phyloP scores from a whole-genome alignment of 164 flowering plant species.

The Cinnamomum micranthum region DNA sequence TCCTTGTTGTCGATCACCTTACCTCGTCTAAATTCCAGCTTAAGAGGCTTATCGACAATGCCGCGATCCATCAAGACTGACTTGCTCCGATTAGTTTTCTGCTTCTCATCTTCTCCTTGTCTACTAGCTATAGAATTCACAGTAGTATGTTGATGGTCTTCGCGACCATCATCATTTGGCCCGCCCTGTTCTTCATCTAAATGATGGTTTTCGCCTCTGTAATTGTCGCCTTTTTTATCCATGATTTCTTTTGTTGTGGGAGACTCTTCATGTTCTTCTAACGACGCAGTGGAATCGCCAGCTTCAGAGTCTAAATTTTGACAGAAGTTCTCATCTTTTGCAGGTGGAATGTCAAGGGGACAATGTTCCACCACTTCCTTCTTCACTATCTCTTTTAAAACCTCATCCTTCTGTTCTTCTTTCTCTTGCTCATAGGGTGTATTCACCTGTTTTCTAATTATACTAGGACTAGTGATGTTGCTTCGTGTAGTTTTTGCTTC shows the following conservation, averaged over 20 bases:
- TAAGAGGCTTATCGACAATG: too few species aligned
- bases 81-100: too few species aligned
- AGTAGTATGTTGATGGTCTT: too few species aligned
- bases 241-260: slow-evolving; percentile 1
- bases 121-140: too few species aligned
- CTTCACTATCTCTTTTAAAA: slow-evolving; percentile 13
- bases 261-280: not conserved
- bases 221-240: not conserved
- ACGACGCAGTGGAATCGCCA: slow-evolving; percentile 10
- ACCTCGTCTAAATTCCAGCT: too few species aligned
- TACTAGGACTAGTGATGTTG: slow-evolving; percentile 6
- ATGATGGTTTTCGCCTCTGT: not conserved
- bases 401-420: slow-evolving; percentile 14
- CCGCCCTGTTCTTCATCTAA: not conserved
- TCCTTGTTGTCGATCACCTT: not conserved
- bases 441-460: not conserved
- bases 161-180: slow-evolving; percentile 6
- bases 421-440: slow-evolving; percentile 13
- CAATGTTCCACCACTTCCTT: slow-evolving; percentile 5
- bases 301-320: not conserved
- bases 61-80: too few species aligned
- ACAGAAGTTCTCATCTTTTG: slow-evolving; percentile 2
- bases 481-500: slow-evolving; percentile 3
- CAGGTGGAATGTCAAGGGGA: slow-evolving; percentile 8
- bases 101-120: too few species aligned